Base-by-base conservation (phyloP, 1,139 yeast species). In the Sugiyamaella pinicola region DNA sequence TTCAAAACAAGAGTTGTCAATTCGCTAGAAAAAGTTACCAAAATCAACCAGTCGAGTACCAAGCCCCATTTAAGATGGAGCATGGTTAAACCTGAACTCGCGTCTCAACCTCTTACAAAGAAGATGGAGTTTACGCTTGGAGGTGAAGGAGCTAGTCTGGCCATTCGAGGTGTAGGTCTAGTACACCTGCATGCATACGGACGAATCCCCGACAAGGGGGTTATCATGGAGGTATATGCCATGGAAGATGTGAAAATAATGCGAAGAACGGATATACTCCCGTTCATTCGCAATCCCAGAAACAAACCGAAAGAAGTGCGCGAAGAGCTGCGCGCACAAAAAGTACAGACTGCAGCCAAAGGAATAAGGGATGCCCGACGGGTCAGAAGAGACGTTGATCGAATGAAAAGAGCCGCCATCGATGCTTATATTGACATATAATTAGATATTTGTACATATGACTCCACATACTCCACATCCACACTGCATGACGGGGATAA, bases 111-210 rank as follows among this genome's bases (percentile, higher is more conserved):
- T 8, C 39, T 53, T 12, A 33, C 29, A 8, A 40, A 45, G 21
- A 69, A 70, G 22, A 71, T 73, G 26, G 59, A 64, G 47, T 44
- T 62, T 65, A n/a, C 63, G 61, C 8, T 62, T 64, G 15, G 69
- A 69, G 52, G 69, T 49, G 95, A 91, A 0, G 71, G 82, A 1
- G 73, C 85, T 17, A 93, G 87, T 61, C 63, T 88, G 24, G 87
- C 87, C 0, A 63, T 89, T 12, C 81, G 83, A 47, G 85, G 85
- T 51, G 65, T 85, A 13, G 96, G 96, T 0, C 82, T 79, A 58
- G 60, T 88, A 1, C 82, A 83, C 51, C 66, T 88, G 34, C 78
- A 78, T 21, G 83, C 89, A 1, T 82, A 86, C 0, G 93, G 95
- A 1, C 64, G 60, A n/a, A 71, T 75, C 49, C 66, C 69, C 2